Percentiles rank a stretch among this genome's conserved stretches.
These are phyloP conservation scores for Fusarium decemcellulare DNA, from an alignment of 2,329 filamentous ascomycete genomes.

Conservation along the genomic window DNA sequence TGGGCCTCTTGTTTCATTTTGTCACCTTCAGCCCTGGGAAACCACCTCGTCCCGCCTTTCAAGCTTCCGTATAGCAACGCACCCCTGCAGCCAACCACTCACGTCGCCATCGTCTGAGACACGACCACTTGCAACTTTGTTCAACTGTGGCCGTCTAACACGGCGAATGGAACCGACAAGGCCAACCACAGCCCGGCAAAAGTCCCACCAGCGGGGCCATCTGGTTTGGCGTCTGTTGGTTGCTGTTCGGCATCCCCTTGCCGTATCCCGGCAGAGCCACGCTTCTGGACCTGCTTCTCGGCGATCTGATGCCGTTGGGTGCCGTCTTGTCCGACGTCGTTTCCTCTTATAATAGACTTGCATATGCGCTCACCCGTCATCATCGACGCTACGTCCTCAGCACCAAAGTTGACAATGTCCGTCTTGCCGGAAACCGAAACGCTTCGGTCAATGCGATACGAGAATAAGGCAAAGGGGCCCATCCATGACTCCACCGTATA, in stretches of 20 bases:
- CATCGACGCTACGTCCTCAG: background rate
- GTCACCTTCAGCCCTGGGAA: background rate
- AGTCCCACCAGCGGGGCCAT: background rate
- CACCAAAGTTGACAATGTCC: background rate
- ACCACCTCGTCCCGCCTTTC: no score
- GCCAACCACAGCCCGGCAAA: background rate
- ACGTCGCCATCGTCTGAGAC: background rate
- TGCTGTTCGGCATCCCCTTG: no score
- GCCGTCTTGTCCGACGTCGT: slow-evolving; percentile 1
- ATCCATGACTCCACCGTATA: background rate
- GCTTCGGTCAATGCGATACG: background rate
- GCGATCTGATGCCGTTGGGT: background rate
- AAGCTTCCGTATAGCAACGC: no score
- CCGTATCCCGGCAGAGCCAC: background rate
- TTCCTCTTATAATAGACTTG: slow-evolving; percentile 1
- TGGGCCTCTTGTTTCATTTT: background rate
- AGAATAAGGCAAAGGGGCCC: background rate
- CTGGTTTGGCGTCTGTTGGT: background rate
- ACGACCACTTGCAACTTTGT: background rate
- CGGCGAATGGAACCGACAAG: background rate
- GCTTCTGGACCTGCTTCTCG: slow-evolving; percentile 5
- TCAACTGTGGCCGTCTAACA: background rate
- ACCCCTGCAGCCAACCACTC: background rate
- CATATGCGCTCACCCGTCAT: background rate
- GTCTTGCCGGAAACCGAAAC: slow-evolving; percentile 6